Base-by-base conservation (phyloP, 2,329 filamentous ascomycete species). In the Gnomoniopsis sp. region DNA sequence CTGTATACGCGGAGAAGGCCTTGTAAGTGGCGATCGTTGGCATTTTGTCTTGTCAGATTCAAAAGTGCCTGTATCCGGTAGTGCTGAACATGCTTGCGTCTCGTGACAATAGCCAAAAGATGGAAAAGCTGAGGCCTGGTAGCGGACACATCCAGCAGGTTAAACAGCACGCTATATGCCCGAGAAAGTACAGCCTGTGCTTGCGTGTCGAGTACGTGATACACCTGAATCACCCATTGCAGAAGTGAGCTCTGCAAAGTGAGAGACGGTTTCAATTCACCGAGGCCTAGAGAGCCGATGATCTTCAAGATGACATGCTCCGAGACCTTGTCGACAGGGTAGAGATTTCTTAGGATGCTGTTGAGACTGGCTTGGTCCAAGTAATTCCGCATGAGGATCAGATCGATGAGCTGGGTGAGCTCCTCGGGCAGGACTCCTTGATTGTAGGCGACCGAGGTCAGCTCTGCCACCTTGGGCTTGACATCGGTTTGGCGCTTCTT, bases 1-100 rank as follows among this genome's bases (percentile, higher is more conserved):
- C 95, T 95, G 76, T 88, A 96, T n/a, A 93, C 85, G 57, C 88
- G 84, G 52, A 96, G 76, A 19, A 96, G 77, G 3, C 89, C 89
- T 41, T 89, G 80, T 38, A 96, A 76, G 53, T 86, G 82, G 51
- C 88, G 88, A 57, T 96, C 91, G 67, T 89, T 88, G 19, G 87
- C 88, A 4, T 79, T 82, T 66, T 85, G 82, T 47, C 84, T 74
- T 2, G 83, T 82, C 36, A 87, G 70, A 41, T 77, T 77, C 62
- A 88, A 75, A 52, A 96, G 75, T 47, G 85, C 78, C 68, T 96
- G 90, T 59, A 96, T 93, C 59, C 91, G 83, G 69, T 91, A 93
- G 2, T 90, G 90, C 63, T 88, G 87, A 48, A 96, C 91, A 73
- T 96, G 91, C 68, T 87, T 91, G 57, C 91, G 85, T 57, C 90